Base-by-base conservation (phyloP, 805 yeast species). In the Wickerhamiella siamensis region DNA sequence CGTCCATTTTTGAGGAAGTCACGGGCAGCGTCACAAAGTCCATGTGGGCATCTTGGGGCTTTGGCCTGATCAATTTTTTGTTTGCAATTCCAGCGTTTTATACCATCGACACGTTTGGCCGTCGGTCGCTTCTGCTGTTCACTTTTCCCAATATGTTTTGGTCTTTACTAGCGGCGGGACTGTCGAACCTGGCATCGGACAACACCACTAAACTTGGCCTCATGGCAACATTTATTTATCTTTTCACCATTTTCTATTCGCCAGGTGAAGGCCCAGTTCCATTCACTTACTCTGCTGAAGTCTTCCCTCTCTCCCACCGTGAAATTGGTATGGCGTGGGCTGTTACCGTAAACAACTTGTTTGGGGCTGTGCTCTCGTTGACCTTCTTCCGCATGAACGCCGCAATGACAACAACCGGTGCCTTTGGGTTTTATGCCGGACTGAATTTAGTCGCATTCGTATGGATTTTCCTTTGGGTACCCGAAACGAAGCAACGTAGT, bases 261-360 rank as follows among this genome's bases (percentile, higher is more conserved):
- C 75, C 82, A 4, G 87, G 91, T 44, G 83, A 80, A 58, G 94
- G 94, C 37, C 91, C 91, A 14, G 91, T 83, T 38, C 93, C 94
- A 3, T 83, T 83, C 64, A 79, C 91, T 1, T 80, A 83, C 56
- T 77, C 86, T 20, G 91, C 93, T 10, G 94, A 83, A 60, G 81
- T 45, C 1, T 48, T 48, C 46, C 51, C 51, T 2, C 36, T 48
- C 34, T 42, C 42, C n/a, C 46, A 43, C 15, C 48, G 51, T 38
- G 50, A 48, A 26, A 27, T 47, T 2, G 51, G 51, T 26, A 48
- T 48, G 51, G 43, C 47, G 2, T 41, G 49, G 50, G 56, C 55
- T n/a, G 53, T 45, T 6, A 83, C 83, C 16, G 52, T 55, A 21
- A 48, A 52, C 38, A 71, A 74, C 74, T 65, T 69, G 49, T 70